Evolutionary conservation across 257 asterid genomes (phyloP), one percentile per base, ranked within the genome.

Genomic region (Echium plantagineum): DNA sequence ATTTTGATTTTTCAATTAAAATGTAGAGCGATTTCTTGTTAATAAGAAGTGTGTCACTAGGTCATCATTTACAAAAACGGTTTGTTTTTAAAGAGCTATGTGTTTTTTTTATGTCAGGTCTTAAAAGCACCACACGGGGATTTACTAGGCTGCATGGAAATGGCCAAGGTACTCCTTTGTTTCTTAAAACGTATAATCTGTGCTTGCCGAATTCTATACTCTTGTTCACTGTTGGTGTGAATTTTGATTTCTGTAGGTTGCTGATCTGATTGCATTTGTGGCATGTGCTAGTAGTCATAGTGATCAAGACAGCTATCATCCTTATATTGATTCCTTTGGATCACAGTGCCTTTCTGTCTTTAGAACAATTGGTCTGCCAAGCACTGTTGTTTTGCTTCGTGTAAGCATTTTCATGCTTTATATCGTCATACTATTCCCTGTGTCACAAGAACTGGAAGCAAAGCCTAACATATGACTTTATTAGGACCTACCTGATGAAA

Each of bases 221-320:
- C 19, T 38, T 42, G 9, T 17, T 15, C 32, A 26, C 13, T 13
- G 24, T 55, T 24, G 21, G 13, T 60, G n/a, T 52, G 64, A 47
- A 54, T 46, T 13, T n/a, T 15, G 61, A n/a, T 32, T 66, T 38
- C 52, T 68, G 49, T 70, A 91, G 98, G 87, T 86, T 70, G 96
- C 99, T 74, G 99, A 93, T 84, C 80, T 89, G 78, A 80, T 93
- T 80, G 97, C 89, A 66, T 93, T 93, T 78, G 96, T 93, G 66
- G 91, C 95, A 75, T 89, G 97, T 68, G 77, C 93, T 4, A 77
- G 73, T 66, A 73, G 82, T 66, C 48, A 69, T 16, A 56, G 20
- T 72, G 94, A 77, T 71, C 80, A 70, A 65, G 79, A 78, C 68
- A 73, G 67, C 56, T 15, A 75, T 32, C 63, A 58, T 64, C 57